Evolutionary conservation across 2,329 filamentous ascomycete species (phyloP).

Genomic region (Fusarium sororula): DNA sequence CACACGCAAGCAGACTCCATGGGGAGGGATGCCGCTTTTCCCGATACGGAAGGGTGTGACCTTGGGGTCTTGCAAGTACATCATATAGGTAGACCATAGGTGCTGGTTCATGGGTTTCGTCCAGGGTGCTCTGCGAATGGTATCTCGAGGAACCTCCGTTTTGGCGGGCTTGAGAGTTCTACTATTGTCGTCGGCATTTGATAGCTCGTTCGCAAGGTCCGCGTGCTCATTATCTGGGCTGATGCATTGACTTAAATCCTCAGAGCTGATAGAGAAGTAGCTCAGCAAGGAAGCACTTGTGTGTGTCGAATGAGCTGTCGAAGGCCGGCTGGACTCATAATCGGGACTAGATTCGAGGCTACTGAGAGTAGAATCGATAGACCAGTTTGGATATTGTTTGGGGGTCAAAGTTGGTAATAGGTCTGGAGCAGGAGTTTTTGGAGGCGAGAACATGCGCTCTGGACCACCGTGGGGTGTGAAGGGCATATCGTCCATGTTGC

Average conservation of each 20-base stretch:
- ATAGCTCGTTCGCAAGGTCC: slow-evolving; percentile 38
- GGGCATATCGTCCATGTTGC: slow-evolving; percentile 46
- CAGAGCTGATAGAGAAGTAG: slow-evolving; percentile 63
- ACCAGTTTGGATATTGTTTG: slow-evolving; percentile 66
- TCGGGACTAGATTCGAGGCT: slow-evolving; percentile 68
- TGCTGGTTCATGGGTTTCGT: slow-evolving; percentile 72
- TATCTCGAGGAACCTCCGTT: slow-evolving; percentile 33
- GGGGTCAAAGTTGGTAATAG: slow-evolving; percentile 55
- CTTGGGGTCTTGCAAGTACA: slow-evolving; percentile 73
- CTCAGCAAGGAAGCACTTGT: slow-evolving; percentile 68
- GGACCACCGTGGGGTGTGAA: slow-evolving; percentile 45
- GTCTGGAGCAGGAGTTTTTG: slow-evolving; percentile 67
- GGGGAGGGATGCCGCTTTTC: slow-evolving; percentile 70
- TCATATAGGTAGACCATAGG: slow-evolving; percentile 71
- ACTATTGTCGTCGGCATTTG: slow-evolving; percentile 43
- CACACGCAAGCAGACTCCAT: slow-evolving; percentile 71
- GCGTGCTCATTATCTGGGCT: slow-evolving; percentile 56
- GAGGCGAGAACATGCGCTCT: slow-evolving; percentile 60
- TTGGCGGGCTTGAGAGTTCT: slow-evolving; percentile 45
- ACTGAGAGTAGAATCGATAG: slow-evolving; percentile 64
- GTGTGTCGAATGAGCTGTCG: slow-evolving; percentile 67
- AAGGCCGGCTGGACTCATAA: slow-evolving; percentile 67
- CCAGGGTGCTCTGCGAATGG: slow-evolving; percentile 65
- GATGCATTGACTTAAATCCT: slow-evolving; percentile 61
- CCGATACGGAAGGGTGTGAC: slow-evolving; percentile 73